phyloP scores from a whole-genome alignment of 176 grass and related monocot genomes.

The Hyparrhenia diplandra region DNA sequence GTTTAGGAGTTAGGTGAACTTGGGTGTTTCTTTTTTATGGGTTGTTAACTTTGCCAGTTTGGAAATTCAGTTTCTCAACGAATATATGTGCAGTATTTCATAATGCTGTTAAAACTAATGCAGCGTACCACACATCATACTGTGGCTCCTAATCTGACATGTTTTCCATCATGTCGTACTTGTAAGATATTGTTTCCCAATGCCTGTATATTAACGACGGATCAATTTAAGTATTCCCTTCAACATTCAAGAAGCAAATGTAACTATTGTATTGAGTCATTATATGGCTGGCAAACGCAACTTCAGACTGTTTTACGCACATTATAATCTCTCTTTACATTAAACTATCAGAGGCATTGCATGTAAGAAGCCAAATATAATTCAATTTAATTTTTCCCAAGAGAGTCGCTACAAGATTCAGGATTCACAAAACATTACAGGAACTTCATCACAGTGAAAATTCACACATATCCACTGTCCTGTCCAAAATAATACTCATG shows the following conservation, averaged over 20 bases:
- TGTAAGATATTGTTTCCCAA: too few species aligned
- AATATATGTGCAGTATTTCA: background rate
- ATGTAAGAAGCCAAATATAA: background rate
- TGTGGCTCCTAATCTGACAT: too few species aligned
- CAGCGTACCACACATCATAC: too few species aligned
- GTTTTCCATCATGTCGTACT: too few species aligned
- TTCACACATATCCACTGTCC: background rate
- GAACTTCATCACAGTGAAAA: background rate
- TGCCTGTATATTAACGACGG: background rate
- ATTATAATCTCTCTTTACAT: background rate
- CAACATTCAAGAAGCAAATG: background rate
- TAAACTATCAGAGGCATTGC: background rate
- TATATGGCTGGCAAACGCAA: background rate
- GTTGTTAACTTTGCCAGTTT: background rate
- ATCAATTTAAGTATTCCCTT: background rate
- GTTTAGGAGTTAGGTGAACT: background rate
- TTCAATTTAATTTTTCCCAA: background rate
- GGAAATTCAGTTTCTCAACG: background rate
- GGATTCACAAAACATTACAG: background rate
- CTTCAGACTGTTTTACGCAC: background rate
- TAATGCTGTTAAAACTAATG: background rate
- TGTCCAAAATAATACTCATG: background rate
- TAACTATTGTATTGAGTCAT: background rate
- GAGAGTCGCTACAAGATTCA: background rate
- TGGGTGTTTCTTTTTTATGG: background rate